Base-by-base conservation (phyloP, 352 stramenopile species). In the Globisporangium heterothallicum region DNA sequence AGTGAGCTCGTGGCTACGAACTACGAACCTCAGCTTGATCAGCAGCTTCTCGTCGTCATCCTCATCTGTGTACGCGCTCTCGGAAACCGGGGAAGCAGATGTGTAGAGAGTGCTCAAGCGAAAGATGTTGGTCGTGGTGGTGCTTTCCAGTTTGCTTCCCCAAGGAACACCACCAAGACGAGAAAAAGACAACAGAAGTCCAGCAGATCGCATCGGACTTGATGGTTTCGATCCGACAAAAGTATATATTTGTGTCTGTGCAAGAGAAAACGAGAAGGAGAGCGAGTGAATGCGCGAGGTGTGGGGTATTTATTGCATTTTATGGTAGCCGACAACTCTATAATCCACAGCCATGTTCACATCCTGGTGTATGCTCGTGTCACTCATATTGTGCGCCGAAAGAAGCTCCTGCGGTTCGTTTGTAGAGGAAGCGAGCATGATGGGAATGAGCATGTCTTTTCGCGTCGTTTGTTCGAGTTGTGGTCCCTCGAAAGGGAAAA, bases 1-100 rank as follows among this genome's bases (percentile, higher is more conserved):
- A 0, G 64, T 67, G n/a, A 70, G 64, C 35, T 75, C 70, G 41
- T 86, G 75, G 75, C 67, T 74, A n/a, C 61, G 72, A 3, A 72
- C 70, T 2, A 86, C 74, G 47, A 71, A 72, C 43, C 53, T 36
- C n/a, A 72, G 65, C 25, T 54, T 61, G 3, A 29, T 72, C 4
- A 72, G 68, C 42, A 76, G 67, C 60, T 56, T 81, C 24, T 74
- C 62, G 34, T 73, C 63, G 34, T 74, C 63, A 51, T 78, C 66
- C n/a, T 64, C 58, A 56, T 78, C 65, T 0, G 65, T 68, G 18
- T 61, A 73, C 40, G 55, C 65, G 16, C 49, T 70, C 25, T 65
- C 68, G 3, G n/a, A 16, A 38, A 54, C 65, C 19, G 64, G 60
- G 7, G 59, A 67, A 41, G 63, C 68, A 22, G 59, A 75, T 40